Evolutionary conservation across 2,329 filamentous ascomycete species (phyloP), one percentile per base, ranked within the genome.

Genomic region (Claviceps lovelessii): DNA sequence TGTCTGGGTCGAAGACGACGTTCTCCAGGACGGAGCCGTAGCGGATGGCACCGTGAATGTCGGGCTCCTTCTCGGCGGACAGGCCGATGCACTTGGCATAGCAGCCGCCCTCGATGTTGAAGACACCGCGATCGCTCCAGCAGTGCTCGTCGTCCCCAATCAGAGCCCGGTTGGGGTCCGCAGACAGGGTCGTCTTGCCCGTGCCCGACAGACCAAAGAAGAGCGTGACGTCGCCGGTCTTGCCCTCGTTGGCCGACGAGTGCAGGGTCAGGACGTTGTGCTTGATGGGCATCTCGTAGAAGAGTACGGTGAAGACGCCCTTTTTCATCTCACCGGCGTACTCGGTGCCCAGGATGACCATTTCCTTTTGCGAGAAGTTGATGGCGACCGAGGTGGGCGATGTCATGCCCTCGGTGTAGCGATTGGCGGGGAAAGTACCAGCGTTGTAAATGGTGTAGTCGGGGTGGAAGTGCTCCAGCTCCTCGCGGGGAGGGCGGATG

Each of bases 371-470:
- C 68, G 86, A 87, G 66, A 98, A 98, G 84, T 98, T 98, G 78
- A 98, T 94, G 63, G 93, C 86, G 53, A 98, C 91, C 9, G 93
- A 98, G 53, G 93, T 98, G 59, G 89, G 88, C 23, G 93, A 97
- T 65, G 93, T 98, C 93, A 98, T 98, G 67, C 93, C 90, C 72
- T 90, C 88, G 57, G 93, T 98, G 76, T 85, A 98, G 73, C 91
- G 85, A 79, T 98, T 98, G 69, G 93, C 93, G 49, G 93, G 93
- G 86, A 98, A 98, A 59, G 88, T 88, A 63, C 93, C 93, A 59
- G 90, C 93, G 71, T 98, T 98, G 86, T 98, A 98, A 77, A 98
- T 97, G 67, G 91, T 91, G 79, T 98, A 98, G 79, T 98, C 91
- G 65, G 93, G 93, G 73, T 95, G 88, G 83, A 98, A 98, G 75